These are phyloP conservation scores for Aphanomyces euteiches DNA, from an alignment of 352 stramenopile genomes.

Conservation along the genomic window DNA sequence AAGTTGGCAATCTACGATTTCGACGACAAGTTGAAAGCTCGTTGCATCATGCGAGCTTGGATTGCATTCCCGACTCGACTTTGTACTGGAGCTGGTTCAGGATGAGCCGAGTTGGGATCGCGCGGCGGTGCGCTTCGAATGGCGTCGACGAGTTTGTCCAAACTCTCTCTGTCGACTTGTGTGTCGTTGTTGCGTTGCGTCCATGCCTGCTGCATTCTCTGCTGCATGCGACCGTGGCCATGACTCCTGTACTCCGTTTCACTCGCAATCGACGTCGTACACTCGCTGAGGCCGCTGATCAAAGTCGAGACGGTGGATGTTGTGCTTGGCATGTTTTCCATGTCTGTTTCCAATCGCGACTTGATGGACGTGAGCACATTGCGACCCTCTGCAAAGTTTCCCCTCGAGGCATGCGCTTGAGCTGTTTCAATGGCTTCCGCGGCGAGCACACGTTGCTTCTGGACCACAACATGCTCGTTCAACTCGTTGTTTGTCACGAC, in stretches of 20 bases:
- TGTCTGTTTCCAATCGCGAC: background rate
- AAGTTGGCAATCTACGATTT: too few species aligned
- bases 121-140: background rate
- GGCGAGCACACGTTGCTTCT: background rate
- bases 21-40: background rate
- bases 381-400: background rate
- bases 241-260: background rate
- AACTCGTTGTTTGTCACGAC: conserved; percentile 17
- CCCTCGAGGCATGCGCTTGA: background rate
- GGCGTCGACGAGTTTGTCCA: background rate
- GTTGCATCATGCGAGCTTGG: background rate
- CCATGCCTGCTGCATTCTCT: background rate
- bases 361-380: background rate
- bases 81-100: too few species aligned
- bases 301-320: background rate
- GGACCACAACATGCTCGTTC: conserved; percentile 26
- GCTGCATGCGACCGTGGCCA: background rate
- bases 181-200: background rate
- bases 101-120: too few species aligned
- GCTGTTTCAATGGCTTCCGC: background rate
- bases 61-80: background rate
- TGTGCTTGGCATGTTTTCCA: background rate
- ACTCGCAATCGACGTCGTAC: background rate
- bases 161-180: background rate
- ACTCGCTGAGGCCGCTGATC: background rate